Conservation (phyloP, 1,139 yeast genomes). For the Pneumocystis oryctolagi region DNA sequence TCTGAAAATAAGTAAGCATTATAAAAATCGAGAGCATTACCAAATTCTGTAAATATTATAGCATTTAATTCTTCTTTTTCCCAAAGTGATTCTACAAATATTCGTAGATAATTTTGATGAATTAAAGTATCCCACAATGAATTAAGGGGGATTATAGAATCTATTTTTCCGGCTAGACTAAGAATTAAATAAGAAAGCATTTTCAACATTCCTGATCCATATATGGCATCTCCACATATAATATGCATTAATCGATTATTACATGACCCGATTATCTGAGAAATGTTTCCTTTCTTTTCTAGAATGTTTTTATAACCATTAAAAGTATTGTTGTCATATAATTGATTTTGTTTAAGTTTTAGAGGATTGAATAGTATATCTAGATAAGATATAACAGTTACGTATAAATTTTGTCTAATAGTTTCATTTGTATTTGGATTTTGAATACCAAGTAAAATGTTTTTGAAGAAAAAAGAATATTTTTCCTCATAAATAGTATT, state of each 20-base stretch:
- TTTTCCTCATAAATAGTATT: not conserved
- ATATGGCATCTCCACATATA: constrained; percentile 1
- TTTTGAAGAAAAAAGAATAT: not conserved
- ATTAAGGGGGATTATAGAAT: not conserved
- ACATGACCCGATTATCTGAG: not conserved
- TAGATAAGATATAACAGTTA: not conserved
- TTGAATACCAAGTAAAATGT: constrained; percentile 1
- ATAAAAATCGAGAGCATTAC: not conserved
- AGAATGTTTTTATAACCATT: not conserved
- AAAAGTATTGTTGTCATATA: not conserved
- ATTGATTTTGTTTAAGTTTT: not conserved
- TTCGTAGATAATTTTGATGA: constrained; percentile 1
- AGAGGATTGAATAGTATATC: not conserved
- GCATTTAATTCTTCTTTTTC: not conserved
- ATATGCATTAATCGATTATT: not conserved
- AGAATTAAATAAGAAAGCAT: constrained; percentile 1
- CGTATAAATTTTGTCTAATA: not conserved
- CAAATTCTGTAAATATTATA: not conserved
- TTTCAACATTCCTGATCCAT: not conserved
- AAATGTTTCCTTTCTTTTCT: not conserved
- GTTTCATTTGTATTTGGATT: not conserved
- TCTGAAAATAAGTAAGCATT: not conserved
- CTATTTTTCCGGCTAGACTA: not conserved
- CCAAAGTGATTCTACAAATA: not conserved
- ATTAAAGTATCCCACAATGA: not conserved